These are phyloP conservation scores for Dioszegia hungarica DNA, from an alignment of 768 basidiomycete genomes.

Conservation along the genomic window DNA sequence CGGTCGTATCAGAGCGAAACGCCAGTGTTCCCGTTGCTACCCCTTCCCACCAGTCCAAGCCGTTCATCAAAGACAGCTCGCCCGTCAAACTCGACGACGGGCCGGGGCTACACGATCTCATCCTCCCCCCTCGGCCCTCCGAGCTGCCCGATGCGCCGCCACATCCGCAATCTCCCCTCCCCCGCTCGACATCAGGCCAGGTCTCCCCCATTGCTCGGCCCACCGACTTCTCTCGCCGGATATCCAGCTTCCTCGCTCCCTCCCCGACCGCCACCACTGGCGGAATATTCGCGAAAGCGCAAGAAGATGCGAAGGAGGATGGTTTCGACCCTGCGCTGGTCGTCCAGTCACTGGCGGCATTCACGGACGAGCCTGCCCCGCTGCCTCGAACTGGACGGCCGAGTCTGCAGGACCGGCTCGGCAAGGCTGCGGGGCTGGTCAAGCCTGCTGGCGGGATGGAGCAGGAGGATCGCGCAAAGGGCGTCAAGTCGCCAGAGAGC, in stretches of 20 bases:
- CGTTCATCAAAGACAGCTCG: too few species aligned
- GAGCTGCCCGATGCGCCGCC: neutral
- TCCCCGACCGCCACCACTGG: too few species aligned
- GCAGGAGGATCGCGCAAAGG: neutral
- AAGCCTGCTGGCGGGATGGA: neutral
- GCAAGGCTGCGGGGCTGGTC: neutral
- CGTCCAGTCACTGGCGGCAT: slow-evolving; percentile 18
- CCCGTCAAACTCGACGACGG: too few species aligned
- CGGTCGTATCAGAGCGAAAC: neutral
- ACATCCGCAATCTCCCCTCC: neutral
- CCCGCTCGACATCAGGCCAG: neutral
- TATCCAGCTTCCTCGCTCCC: slow-evolving; percentile 2
- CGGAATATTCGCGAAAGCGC: neutral
- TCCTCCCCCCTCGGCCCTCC: slow-evolving; percentile 3
- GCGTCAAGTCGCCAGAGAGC: slow-evolving; percentile 7
- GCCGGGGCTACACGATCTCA: slow-evolving; percentile 1
- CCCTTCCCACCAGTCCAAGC: neutral
- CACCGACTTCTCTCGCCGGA: neutral
- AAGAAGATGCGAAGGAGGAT: slow-evolving; percentile 4
- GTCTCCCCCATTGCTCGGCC: neutral
- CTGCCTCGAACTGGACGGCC: neutral
- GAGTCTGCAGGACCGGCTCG: neutral
- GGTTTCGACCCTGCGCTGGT: slow-evolving; percentile 24
- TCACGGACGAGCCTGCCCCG: slow-evolving; percentile 6
- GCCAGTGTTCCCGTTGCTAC: neutral